phyloP scores from a whole-genome alignment of 257 asterid species.

The Lantana camara region DNA sequence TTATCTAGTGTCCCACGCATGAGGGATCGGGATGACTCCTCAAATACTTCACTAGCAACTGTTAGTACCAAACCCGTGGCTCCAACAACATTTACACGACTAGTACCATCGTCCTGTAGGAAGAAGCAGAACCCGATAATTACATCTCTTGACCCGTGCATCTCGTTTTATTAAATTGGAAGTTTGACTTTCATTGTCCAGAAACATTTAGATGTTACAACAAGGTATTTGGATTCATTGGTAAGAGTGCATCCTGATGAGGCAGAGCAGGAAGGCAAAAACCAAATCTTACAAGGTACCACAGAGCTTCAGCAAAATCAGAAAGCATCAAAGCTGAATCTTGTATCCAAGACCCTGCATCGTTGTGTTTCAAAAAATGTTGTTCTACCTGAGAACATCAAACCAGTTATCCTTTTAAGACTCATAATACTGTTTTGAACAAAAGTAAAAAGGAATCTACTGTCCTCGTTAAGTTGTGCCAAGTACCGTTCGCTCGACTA shows the following conservation, averaged over 20 bases:
- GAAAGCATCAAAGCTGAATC: constrained; percentile 98
- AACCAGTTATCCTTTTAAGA: constrained; percentile 14
- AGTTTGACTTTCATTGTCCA: constrained; percentile 17
- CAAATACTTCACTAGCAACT: constrained; percentile 91
- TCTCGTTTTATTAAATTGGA: constrained; percentile 13
- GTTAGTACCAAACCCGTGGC: constrained; percentile 93
- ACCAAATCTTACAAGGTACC: constrained; percentile 80
- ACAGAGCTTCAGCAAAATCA: constrained; percentile 97
- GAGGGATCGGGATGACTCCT: constrained; percentile 92
- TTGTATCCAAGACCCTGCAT: constrained; percentile 99
- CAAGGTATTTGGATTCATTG: background rate
- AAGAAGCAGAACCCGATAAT: constrained; percentile 19
- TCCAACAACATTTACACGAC: constrained; percentile 88
- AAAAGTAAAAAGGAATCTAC: background rate
- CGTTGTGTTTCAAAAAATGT: constrained; percentile 95
- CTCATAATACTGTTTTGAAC: background rate
- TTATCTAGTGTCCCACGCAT: constrained; percentile 97
- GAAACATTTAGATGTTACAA: background rate
- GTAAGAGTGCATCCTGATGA: constrained; percentile 1
- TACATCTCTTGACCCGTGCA: constrained; percentile 18
- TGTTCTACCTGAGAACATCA: constrained; percentile 78
- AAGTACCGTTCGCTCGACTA: constrained; percentile 96
- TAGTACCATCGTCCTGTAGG: constrained; percentile 84
- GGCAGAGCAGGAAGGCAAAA: constrained; percentile 2
- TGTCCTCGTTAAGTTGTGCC: constrained; percentile 14